Evolutionary conservation across 1,284 basidiomycete species (phyloP).

Genomic region (Sphagnurus paluster): DNA sequence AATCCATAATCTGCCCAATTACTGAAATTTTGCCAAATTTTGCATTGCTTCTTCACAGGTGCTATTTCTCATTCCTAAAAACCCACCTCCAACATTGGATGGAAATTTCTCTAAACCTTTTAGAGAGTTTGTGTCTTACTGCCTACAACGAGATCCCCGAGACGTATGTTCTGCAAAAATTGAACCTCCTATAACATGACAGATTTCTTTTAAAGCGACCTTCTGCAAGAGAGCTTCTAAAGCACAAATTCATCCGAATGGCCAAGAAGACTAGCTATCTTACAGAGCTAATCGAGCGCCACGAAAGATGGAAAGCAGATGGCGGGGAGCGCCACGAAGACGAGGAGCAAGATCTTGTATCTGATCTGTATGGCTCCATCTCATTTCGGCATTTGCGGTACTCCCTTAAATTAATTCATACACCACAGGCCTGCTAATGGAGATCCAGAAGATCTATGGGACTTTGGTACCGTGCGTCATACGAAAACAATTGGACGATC

Average conservation of each 20-base stretch:
- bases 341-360: constrained; percentile 58
- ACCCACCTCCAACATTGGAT: constrained; percentile 89
- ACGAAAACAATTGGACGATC: constrained; percentile 63
- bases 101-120: constrained; percentile 90
- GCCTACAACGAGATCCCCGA: constrained; percentile 91
- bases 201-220: constrained; percentile 62
- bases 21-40: too few species aligned
- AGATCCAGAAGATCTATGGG: constrained; percentile 89
- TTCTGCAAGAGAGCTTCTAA: constrained; percentile 90
- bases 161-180: constrained; percentile 56
- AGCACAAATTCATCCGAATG: constrained; percentile 93
- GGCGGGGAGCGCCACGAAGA: constrained; percentile 80
- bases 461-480: constrained; percentile 89
- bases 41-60: too few species aligned
- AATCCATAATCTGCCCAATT: too few species aligned
- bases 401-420: constrained; percentile 1
- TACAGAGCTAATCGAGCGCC: constrained; percentile 93
- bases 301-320: constrained; percentile 92
- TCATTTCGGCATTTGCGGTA: constrained; percentile 6
- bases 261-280: constrained; percentile 94
- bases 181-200: background rate
- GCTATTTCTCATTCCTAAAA: constrained; percentile 97
- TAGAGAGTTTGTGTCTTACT: constrained; percentile 91
- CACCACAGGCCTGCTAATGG: constrained; percentile 47
- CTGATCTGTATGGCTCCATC: constrained; percentile 53